A percentile compares a stretch with the other conserved stretches of the same genome.
phyloP scores from a whole-genome alignment of 78 protist species.

The Pelomyxa schiedti region DNA sequence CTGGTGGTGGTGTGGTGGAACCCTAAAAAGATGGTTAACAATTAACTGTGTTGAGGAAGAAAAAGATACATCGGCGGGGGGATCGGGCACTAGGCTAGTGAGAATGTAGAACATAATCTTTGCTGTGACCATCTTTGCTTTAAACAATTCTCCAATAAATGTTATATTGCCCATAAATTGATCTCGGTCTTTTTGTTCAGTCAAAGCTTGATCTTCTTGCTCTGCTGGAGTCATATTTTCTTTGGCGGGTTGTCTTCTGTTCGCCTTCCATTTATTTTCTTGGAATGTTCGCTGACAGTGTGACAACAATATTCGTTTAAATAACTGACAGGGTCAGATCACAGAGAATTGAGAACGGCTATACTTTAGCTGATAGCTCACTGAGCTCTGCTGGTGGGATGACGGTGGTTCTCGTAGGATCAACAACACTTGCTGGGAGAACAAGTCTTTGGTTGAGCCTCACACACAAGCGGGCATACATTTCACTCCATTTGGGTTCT shows the following conservation, averaged over 20 bases:
- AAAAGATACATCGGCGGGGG: too few relatives aligned
- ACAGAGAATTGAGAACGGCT: too few relatives aligned
- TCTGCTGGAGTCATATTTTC: neutral
- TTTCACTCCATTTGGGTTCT: neutral
- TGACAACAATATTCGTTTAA: conserved; percentile 2
- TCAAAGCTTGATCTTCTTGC: neutral
- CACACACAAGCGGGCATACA: conserved; percentile 14
- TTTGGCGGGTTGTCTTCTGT: conserved; percentile 3
- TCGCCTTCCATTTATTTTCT: neutral
- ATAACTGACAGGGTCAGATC: too few relatives aligned
- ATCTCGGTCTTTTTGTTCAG: neutral
- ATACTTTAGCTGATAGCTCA: too few relatives aligned
- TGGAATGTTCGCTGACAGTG: conserved; percentile 1
- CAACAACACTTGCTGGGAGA: too few relatives aligned
- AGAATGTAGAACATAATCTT: conserved; percentile 4
- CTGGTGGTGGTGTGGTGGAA: neutral
- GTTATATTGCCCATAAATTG: conserved; percentile 9
- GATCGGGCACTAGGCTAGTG: conserved; percentile 1
- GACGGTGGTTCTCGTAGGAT: too few relatives aligned
- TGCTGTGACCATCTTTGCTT: conserved; percentile 1
- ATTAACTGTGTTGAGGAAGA: too few relatives aligned
- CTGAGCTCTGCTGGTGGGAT: too few relatives aligned
- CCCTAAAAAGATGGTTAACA: too few relatives aligned
- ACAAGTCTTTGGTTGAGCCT: too few relatives aligned
- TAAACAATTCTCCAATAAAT: conserved; percentile 12